Evolutionary conservation across 2,329 filamentous ascomycete genomes (phyloP).

Genomic region (Neospermospora avenae): DNA sequence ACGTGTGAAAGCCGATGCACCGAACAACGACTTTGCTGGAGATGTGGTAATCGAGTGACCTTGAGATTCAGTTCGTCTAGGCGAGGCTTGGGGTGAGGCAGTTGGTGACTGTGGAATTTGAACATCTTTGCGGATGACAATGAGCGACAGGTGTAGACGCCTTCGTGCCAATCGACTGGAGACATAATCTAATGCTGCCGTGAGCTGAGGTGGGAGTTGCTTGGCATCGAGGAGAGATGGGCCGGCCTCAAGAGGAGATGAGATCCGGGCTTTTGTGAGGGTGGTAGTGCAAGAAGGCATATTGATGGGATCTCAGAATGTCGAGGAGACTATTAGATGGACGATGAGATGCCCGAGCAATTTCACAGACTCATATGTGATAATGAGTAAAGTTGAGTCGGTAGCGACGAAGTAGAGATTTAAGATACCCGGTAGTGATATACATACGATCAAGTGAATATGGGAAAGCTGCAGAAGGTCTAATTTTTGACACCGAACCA

Average conservation of each 20-base stretch:
- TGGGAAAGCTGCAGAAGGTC: background rate
- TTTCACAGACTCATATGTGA: conserved; percentile 1
- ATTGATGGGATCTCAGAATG: background rate
- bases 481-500: conserved; percentile 8
- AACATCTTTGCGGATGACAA: conserved; percentile 55
- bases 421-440: background rate
- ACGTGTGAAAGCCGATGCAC: conserved; percentile 14
- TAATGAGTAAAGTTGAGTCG: background rate
- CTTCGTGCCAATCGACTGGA: conserved; percentile 55
- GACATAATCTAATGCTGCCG: conserved; percentile 54
- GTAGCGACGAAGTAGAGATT: conserved; percentile 11
- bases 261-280: conserved; percentile 52
- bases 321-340: background rate
- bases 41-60: conserved; percentile 16
- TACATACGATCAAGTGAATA: background rate
- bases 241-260: conserved; percentile 61
- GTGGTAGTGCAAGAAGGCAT: conserved; percentile 4
- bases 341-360: background rate
- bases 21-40: conserved; percentile 21
- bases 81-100: conserved; percentile 9
- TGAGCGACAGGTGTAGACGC: conserved; percentile 53
- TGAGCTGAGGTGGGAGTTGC: conserved; percentile 53
- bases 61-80: conserved; percentile 7
- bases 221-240: conserved; percentile 55
- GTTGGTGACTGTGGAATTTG: conserved; percentile 44